These are phyloP conservation scores for Lignosus rhinocerotis DNA, from an alignment of 1,284 basidiomycete species.

Conservation along the genomic window DNA sequence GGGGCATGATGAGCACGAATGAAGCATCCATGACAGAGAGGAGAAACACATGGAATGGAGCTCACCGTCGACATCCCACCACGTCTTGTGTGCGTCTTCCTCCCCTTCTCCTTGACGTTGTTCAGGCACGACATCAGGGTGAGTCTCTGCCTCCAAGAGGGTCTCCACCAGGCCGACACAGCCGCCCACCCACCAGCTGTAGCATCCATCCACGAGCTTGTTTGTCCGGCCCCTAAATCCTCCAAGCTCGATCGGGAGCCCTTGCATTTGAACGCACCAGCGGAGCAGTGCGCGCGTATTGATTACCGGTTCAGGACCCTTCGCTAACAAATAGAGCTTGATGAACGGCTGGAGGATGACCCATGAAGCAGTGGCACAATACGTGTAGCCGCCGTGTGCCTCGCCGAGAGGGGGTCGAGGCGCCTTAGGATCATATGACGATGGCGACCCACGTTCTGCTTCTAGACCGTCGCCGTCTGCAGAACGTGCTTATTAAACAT, in stretches of 20 bases:
- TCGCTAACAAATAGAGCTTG: conserved; percentile 11
- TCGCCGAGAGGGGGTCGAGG: conserved; percentile 80
- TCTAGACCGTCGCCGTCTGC: conserved; percentile 11
- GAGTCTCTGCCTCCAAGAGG: conserved; percentile 35
- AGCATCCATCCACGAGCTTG: conserved; percentile 98
- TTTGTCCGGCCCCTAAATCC: conserved; percentile 95
- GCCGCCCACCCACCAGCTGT: conserved; percentile 98
- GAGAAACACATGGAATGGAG: neutral
- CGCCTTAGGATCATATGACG: conserved; percentile 32
- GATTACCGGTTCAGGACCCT: conserved; percentile 42
- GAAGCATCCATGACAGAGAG: neutral
- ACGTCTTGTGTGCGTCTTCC: conserved; percentile 30
- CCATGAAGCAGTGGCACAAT: conserved; percentile 88
- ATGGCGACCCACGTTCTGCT: neutral
- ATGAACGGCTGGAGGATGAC: conserved; percentile 70
- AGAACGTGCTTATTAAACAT: neutral
- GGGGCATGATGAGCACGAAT: neutral
- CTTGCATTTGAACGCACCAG: conserved; percentile 91
- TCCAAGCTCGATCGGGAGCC: conserved; percentile 79
- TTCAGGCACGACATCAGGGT: conserved; percentile 25
- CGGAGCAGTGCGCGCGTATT: conserved; percentile 67
- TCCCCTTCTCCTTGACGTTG: conserved; percentile 35
- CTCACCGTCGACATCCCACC: conserved; percentile 70
- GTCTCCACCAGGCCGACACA: conserved; percentile 83
- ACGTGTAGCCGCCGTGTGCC: conserved; percentile 97